Evolutionary conservation across 139 green algal species (phyloP), one percentile per base, ranked within the genome.

Genomic region (Pleodorina starrii): DNA sequence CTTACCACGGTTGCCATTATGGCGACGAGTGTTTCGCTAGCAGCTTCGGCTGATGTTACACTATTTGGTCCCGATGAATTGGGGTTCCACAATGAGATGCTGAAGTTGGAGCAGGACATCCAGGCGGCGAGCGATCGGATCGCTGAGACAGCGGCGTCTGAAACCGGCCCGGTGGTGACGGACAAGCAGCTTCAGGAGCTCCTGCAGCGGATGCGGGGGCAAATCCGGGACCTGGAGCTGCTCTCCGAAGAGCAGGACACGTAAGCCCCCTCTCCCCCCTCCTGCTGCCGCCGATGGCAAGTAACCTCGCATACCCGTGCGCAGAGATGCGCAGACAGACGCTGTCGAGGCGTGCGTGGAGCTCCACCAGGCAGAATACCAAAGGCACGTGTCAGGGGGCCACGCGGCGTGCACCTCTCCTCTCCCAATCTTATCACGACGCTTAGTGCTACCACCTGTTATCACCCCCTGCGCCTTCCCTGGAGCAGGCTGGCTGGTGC

Each of bases 221-320:
- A 92, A 9, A 92, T 94, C 2, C 76, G 92, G 1, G 93, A 98
- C 60, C 77, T 98, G 11, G 92, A 97, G 68, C 81, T 95, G 23
- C 77, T 96, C 11, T 92, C 93, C 14, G 95, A 98, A 59, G 96
- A 98, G 84, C 93, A 97, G 79, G 96, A 98, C 77, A 96, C 93
- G 96, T 97, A 88, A 87, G 93, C 38, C 46, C 0, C 14, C 17
- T 35, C 0, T 16, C 6, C 32, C 3, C 16, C 5, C 5, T 5
- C 17, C 5, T 46, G 35, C 7, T 0, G 5, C 36, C 21, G 48
- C 5, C 27, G 7, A 21, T 69, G 48, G 29, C 32, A 42, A 14
- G 14, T 2, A 29, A 48, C 19, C 54, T 32, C 0, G 11, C 35
- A 7, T 84, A 0, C 21, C 7, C 6, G 7, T 71, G 23, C 35